Percentiles rank a stretch among this genome's conserved stretches.
These are phyloP conservation scores for Xylaria grammica DNA, from an alignment of 495 filamentous ascomycete species.

Conservation along the genomic window DNA sequence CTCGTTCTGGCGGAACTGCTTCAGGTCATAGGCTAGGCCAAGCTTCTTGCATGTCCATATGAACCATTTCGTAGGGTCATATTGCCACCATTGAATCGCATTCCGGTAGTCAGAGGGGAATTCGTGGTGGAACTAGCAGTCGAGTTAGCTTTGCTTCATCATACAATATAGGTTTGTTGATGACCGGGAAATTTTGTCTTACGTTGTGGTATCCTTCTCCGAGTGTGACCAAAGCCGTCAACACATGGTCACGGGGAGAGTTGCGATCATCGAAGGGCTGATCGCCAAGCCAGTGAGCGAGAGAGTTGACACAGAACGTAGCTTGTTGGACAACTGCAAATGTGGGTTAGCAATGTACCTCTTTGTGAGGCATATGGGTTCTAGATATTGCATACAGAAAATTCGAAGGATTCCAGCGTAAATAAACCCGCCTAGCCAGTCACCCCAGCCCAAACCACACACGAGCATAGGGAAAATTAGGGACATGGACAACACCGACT, in stretches of 20 bases:
- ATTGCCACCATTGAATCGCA: conserved; percentile 97
- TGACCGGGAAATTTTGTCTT: neutral
- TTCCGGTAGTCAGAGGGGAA: conserved; percentile 99
- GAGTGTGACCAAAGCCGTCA: conserved; percentile 94
- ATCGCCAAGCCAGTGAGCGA: conserved; percentile 98
- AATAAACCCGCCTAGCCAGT: conserved; percentile 89
- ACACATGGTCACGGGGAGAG: conserved; percentile 93
- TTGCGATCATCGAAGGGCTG: conserved; percentile 99
- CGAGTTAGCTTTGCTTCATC: neutral
- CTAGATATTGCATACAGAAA: conserved; percentile 53
- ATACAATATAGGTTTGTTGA: neutral
- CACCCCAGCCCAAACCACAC: conserved; percentile 86
- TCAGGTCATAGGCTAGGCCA: conserved; percentile 91
- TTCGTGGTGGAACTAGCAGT: conserved; percentile 84
- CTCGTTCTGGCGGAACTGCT: conserved; percentile 97
- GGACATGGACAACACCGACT: conserved; percentile 86
- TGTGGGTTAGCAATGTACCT: conserved; percentile 31
- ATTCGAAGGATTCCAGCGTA: conserved; percentile 95
- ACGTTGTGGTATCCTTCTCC: conserved; percentile 97
- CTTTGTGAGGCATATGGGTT: too few species aligned
- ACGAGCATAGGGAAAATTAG: conserved; percentile 82
- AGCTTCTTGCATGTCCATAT: conserved; percentile 96
- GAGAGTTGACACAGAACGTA: conserved; percentile 98
- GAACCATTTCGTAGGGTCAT: conserved; percentile 98
- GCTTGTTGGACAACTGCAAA: conserved; percentile 85